phyloP scores from a whole-genome alignment of 345 rosid genomes.

The Murraya paniculata region DNA sequence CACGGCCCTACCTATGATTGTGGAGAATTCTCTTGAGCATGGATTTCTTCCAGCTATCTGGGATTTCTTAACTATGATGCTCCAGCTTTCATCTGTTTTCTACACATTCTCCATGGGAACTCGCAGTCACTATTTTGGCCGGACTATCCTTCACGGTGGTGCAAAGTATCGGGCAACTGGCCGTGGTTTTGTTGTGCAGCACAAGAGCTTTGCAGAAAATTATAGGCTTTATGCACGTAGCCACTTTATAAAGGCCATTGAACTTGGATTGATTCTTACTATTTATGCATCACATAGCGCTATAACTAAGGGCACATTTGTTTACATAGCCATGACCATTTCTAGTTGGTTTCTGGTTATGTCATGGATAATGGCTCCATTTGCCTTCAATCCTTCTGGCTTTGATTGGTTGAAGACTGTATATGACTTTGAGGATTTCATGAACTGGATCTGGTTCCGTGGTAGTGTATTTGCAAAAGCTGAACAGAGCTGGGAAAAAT shows the following conservation, averaged over 20 bases:
- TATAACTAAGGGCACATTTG: conserved; percentile 69
- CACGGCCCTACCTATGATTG: conserved; percentile 97
- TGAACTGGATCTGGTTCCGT: conserved; percentile 82
- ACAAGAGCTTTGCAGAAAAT: conserved; percentile 88
- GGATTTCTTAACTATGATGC: conserved; percentile 96
- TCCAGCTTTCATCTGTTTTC: conserved; percentile 92
- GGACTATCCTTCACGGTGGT: conserved; percentile 96
- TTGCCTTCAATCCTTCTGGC: conserved; percentile 89
- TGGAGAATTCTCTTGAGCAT: conserved; percentile 90
- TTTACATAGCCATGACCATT: conserved; percentile 78
- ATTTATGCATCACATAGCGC: conserved; percentile 80
- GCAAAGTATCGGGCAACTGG: conserved; percentile 98
- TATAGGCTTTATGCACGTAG: conserved; percentile 84
- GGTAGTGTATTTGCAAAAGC: conserved; percentile 87
- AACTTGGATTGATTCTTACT: conserved; percentile 74
- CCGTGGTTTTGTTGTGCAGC: conserved; percentile 94
- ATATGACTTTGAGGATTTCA: conserved; percentile 85
- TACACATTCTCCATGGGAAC: conserved; percentile 98
- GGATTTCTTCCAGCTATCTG: conserved; percentile 91
- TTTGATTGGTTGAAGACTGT: conserved; percentile 96
- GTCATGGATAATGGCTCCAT: conserved; percentile 85
- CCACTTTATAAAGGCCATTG: conserved; percentile 85
- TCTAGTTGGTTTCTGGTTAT: conserved; percentile 85
- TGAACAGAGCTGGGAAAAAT: conserved; percentile 89
- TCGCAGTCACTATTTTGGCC: conserved; percentile 90